A percentile compares a stretch with the other conserved stretches of the same genome.
Conservation (phyloP, 257 asterid species). For the Avicennia marina region DNA sequence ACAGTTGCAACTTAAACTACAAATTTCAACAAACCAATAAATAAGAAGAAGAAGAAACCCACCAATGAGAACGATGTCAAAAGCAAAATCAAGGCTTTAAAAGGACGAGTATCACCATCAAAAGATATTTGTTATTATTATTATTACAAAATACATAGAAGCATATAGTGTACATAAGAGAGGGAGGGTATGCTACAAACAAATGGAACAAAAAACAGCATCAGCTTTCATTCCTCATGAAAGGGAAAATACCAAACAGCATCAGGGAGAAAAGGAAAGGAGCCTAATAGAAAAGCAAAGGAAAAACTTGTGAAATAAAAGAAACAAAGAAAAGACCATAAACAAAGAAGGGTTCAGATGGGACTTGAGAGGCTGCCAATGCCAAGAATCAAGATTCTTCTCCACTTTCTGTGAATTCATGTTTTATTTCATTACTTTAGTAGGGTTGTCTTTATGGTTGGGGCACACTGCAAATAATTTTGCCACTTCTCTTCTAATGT, state of each 20-base stretch:
- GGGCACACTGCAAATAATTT: conserved; percentile 3
- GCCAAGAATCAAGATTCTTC: conserved; percentile 32
- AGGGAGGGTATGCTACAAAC: too few species aligned
- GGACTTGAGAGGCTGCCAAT: conserved; percentile 18
- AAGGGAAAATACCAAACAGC: conserved; percentile 38
- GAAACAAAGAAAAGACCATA: neutral
- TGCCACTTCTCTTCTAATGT: neutral
- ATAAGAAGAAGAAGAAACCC: too few species aligned
- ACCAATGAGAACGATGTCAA: too few species aligned
- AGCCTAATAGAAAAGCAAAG: conserved; percentile 13
- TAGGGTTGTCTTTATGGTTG: conserved; percentile 25
- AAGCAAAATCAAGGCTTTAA: too few species aligned
- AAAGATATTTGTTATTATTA: too few species aligned
- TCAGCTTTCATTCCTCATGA: conserved; percentile 31
- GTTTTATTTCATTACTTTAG: conserved; percentile 27
- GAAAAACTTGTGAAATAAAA: neutral
- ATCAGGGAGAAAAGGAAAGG: conserved; percentile 36
- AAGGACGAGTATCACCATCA: too few species aligned
- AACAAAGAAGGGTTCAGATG: conserved; percentile 14
- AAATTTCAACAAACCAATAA: too few species aligned
- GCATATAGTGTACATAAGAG: too few species aligned
- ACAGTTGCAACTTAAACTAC: too few species aligned
- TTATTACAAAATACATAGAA: too few species aligned
- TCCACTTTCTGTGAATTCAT: conserved; percentile 18
- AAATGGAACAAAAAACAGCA: conserved; percentile 34